A percentile compares a stretch with the other conserved stretches of the same genome.
phyloP scores from a whole-genome alignment of 179 eudicot genomes.

The Amaranthus tricolor region DNA sequence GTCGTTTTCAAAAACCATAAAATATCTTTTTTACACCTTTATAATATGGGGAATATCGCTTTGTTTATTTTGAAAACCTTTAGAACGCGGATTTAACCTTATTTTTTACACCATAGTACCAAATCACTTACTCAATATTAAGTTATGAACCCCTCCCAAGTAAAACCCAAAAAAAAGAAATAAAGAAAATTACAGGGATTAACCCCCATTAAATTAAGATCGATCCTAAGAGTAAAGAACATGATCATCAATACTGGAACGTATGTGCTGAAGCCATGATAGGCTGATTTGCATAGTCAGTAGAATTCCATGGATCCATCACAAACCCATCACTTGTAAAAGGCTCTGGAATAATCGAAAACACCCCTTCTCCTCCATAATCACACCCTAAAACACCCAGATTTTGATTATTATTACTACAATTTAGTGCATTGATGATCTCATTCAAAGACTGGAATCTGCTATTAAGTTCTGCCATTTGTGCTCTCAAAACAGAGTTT shows the following conservation, averaged over 20 bases:
- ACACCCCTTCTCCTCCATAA: slow-evolving; percentile 16
- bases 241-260: slow-evolving; percentile 36
- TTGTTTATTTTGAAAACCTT: no score
- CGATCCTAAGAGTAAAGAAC: background rate
- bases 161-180: background rate
- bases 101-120: no score
- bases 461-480: slow-evolving; percentile 62
- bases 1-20: no score
- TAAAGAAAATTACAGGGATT: background rate
- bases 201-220: slow-evolving; percentile 12
- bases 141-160: slow-evolving; percentile 10
- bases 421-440: slow-evolving; percentile 34
- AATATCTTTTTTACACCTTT: no score
- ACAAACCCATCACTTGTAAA: slow-evolving; percentile 32
- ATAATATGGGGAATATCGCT: no score
- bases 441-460: slow-evolving; percentile 67
- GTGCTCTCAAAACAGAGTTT: slow-evolving; percentile 65
- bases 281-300: slow-evolving; percentile 46
- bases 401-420: slow-evolving; percentile 8
- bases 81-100: no score
- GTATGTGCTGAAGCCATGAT: slow-evolving; percentile 60
- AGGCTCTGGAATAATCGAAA: slow-evolving; percentile 19
- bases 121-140: slow-evolving; percentile 25
- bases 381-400: slow-evolving; percentile 27
- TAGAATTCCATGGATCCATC: slow-evolving; percentile 46